A percentile compares a stretch with the other conserved stretches of the same genome.
Evolutionary conservation across 768 basidiomycete species (phyloP).

Genomic region (Vararia minispora): DNA sequence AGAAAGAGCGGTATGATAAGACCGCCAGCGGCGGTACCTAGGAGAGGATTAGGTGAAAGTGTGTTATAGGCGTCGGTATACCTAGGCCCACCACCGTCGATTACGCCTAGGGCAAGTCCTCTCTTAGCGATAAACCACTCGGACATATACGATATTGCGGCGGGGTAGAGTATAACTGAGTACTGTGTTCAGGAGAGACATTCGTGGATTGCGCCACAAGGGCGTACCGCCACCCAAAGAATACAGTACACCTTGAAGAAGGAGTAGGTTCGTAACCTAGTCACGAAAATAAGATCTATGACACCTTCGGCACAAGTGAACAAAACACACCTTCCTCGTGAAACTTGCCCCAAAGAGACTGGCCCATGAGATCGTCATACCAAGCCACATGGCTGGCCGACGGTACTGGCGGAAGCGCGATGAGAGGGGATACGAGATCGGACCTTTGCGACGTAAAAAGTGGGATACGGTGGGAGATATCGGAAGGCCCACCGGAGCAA

Average conservation of each 20-base stretch:
- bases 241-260: too few relatives aligned
- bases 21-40: constrained; percentile 20
- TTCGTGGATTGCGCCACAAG: too few relatives aligned
- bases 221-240: too few relatives aligned
- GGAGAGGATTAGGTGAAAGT: neutral
- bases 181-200: too few relatives aligned
- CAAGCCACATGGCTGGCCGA: constrained; percentile 16
- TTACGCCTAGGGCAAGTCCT: constrained; percentile 22
- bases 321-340: constrained; percentile 15
- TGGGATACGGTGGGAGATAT: neutral
- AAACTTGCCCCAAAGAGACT: constrained; percentile 21
- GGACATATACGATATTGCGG: constrained; percentile 19
- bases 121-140: constrained; percentile 24
- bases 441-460: constrained; percentile 10
- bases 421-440: constrained; percentile 18
- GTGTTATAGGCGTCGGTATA: neutral
- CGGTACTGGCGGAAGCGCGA: constrained; percentile 17
- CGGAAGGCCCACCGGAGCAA: constrained; percentile 6
- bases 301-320: too few relatives aligned
- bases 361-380: constrained; percentile 14
- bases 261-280: too few relatives aligned
- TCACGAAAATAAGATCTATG: too few relatives aligned
- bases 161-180: constrained; percentile 19
- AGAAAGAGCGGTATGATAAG: constrained; percentile 18
- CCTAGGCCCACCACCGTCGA: constrained; percentile 19